Evolutionary conservation across 2,329 filamentous ascomycete genomes (phyloP), one percentile per base, ranked within the genome.

Genomic region (Clonostachys chloroleuca): DNA sequence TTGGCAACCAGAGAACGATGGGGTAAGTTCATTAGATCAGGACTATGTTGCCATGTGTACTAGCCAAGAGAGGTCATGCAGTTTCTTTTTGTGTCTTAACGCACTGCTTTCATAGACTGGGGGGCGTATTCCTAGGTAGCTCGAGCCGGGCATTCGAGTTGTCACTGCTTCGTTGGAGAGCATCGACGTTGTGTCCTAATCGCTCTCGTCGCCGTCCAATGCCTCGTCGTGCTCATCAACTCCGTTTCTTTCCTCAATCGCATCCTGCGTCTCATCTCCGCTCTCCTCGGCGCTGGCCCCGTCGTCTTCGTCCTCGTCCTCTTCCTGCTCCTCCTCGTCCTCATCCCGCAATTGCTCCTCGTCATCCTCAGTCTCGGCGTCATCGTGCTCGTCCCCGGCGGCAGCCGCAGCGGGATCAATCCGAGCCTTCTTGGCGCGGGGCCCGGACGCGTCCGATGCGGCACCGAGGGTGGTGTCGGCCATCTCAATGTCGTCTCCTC

Each of bases 121-220:
- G 24, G 24, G 24, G 24, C 24, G 24, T 30, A 30, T 4, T 30
- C 9, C 24, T 30, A 10, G 24, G 24, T 30, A 30, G 24, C 24
- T 30, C 24, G 24, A 30, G 24, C 24, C 24, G 2, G 9, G 8
- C 24, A 30, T 30, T 30, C 24, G 24, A 30, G 24, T 9, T 30
- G 24, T 9, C 24, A 30, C 24, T 30, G 24, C 3, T 10, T 30
- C 24, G 24, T 30, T 30, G 24, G 24, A 30, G 24, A 30, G 24
- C 24, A 30, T 30, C 24, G 9, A 30, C 8, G 8, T 30, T 10
- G 24, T 30, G 24, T 6, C n/a, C 30, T 34, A 81, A 47, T 82
- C 79, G 55, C 79, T 83, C 51, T 84, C 81, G 45, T 79, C 75
- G 12, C 77, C 80, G 53, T 84, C 81, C 49, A 85, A 62, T 12